A percentile compares a stretch with the other conserved stretches of the same genome.
phyloP scores from a whole-genome alignment of 345 rosid species.

The Pistacia integerrima region DNA sequence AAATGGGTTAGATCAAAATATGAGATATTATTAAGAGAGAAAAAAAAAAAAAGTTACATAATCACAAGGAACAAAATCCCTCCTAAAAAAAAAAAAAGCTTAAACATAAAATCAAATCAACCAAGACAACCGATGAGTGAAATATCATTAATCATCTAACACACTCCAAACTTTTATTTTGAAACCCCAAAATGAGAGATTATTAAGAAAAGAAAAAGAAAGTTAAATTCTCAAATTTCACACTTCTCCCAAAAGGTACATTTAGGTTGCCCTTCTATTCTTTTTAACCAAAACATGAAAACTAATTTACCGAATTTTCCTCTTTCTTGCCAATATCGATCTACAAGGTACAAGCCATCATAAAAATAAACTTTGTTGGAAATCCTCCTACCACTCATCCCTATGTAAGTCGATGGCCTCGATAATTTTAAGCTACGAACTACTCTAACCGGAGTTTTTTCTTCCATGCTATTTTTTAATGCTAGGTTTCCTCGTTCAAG shows the following conservation, averaged over 20 bases:
- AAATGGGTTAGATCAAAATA: too few species aligned
- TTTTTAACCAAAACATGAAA: slow-evolving; percentile 26
- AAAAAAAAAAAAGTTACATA: too few species aligned
- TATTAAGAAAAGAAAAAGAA: too few species aligned
- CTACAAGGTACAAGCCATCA: slow-evolving; percentile 34
- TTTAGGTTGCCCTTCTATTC: slow-evolving; percentile 13
- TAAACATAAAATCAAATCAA: too few species aligned
- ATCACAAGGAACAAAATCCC: too few species aligned
- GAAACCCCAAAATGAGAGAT: too few species aligned
- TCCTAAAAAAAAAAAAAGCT: too few species aligned
- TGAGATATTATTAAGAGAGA: too few species aligned
- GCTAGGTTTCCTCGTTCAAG: slow-evolving; percentile 44
- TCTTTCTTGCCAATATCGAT: slow-evolving; percentile 13
- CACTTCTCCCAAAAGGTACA: background rate
- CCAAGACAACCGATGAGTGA: too few species aligned
- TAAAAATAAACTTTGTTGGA: slow-evolving; percentile 22
- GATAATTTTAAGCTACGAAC: background rate
- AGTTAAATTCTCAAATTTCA: background rate
- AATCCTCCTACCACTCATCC: background rate
- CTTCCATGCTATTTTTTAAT: slow-evolving; percentile 32
- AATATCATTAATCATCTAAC: too few species aligned
- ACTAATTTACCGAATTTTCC: slow-evolving; percentile 29
- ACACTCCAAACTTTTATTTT: too few species aligned
- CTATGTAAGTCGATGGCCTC: background rate
- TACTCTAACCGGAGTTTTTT: slow-evolving; percentile 26